phyloP scores from a whole-genome alignment of 345 rosid genomes.

The Acer saccharum region DNA sequence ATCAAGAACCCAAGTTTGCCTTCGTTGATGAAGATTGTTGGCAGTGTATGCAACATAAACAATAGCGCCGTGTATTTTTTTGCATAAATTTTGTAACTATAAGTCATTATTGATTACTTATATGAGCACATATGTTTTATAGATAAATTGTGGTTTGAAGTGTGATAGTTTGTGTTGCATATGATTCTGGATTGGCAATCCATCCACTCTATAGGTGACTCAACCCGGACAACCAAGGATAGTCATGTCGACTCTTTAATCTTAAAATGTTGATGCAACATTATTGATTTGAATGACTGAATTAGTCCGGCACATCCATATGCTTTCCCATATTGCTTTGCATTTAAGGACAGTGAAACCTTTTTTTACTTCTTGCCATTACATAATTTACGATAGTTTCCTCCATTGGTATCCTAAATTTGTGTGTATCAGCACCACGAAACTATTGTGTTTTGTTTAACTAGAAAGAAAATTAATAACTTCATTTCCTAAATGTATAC shows the following conservation, averaged over 20 bases:
- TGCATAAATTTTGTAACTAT: neutral
- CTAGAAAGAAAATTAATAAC: neutral
- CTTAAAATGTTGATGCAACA: neutral
- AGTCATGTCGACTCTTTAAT: neutral
- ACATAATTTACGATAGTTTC: neutral
- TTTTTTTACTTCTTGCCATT: neutral
- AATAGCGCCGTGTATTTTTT: neutral
- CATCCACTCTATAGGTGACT: neutral
- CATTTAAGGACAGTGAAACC: neutral
- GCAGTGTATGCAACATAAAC: neutral
- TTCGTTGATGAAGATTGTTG: neutral
- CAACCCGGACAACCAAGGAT: neutral
- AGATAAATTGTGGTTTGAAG: neutral
- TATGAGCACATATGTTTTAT: neutral
- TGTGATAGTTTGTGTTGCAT: neutral
- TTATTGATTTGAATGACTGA: neutral
- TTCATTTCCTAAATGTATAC: conserved; percentile 5
- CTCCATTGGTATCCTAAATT: neutral
- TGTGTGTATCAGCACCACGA: neutral
- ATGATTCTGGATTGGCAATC: neutral
- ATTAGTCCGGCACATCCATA: neutral
- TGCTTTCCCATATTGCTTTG: neutral
- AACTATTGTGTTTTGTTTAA: neutral
- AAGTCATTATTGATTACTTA: neutral
- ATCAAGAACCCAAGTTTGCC: neutral